Conservation (phyloP, 2,329 filamentous ascomycete genomes). For the Clonostachys rosea region DNA sequence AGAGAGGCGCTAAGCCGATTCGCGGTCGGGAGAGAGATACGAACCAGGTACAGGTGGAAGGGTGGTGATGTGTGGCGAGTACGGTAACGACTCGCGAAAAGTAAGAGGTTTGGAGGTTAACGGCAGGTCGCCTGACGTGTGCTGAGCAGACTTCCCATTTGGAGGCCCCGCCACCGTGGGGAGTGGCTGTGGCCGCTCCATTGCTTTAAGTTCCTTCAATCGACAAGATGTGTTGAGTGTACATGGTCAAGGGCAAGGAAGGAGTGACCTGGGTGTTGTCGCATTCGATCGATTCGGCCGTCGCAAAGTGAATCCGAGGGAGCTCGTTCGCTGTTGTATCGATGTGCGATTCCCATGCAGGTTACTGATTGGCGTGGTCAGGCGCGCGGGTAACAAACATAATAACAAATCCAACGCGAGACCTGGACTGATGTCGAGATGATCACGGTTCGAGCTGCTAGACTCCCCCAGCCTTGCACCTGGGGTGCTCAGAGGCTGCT, state of each 20-base stretch:
- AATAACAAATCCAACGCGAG: too few species aligned
- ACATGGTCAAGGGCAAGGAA: constrained; percentile 15
- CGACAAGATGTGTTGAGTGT: constrained; percentile 15
- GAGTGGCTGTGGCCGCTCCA: constrained; percentile 4
- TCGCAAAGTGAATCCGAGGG: too few species aligned
- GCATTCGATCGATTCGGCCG: too few species aligned
- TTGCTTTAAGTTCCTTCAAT: constrained; percentile 20
- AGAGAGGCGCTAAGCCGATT: not conserved
- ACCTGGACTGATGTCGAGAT: too few species aligned
- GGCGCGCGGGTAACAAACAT: too few species aligned
- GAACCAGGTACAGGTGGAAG: constrained; percentile 73
- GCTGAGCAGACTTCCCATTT: constrained; percentile 23
- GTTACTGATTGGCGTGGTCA: too few species aligned
- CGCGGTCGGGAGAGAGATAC: constrained; percentile 8
- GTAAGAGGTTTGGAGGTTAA: constrained; percentile 44
- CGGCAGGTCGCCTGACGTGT: constrained; percentile 12
- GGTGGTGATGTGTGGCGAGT: constrained; percentile 76
- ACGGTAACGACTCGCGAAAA: constrained; percentile 74
- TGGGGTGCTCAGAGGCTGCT: too few species aligned
- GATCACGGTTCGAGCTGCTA: too few species aligned
- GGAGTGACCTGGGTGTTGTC: not conserved
- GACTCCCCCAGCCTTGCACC: too few species aligned
- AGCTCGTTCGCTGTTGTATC: too few species aligned
- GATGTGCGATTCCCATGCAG: too few species aligned
- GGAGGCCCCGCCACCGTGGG: constrained; percentile 7